Base-by-base conservation (phyloP, 73 alveolate species). In the Paraurostyla sp. region DNA sequence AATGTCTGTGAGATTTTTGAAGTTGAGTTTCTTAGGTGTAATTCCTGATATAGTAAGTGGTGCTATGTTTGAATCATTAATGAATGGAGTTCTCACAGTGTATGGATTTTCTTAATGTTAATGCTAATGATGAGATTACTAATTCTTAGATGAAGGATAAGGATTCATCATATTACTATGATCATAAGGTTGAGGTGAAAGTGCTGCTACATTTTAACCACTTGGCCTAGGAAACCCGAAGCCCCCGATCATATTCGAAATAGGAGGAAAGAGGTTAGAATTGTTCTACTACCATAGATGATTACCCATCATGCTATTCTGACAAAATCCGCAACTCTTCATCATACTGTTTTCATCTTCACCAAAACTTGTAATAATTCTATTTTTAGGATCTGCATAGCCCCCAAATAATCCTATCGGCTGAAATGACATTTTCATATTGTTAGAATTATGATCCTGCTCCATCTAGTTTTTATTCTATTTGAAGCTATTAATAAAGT, bases 291-390 rank as follows among this genome's bases (percentile, higher is more conserved):
- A 65, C 7, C 35, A 58, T 15, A 65, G 23, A 30, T 59, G 22
- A 59, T 65, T n/a, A n/a, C n/a, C n/a, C n/a, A n/a, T 65, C 82
- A 65, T 65, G 58, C 82, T 65, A 65, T 65, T 65, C 25, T 65
- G 41, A 40, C 82, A 56, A 40, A 65, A 65, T 2, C 41, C 38
- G 25, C 18, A 65, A 13, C n/a, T 65, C 13, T 40, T 33, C 82
- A 65, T 65, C 58, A 65, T 65, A 35, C 82, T 65, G 42, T 65
- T 65, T 27, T 59, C 76, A 32, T 65, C 82, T 3, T 65, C 82
- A 56, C 9, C 50, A 59, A 59, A 59, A 6, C 16, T 6, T 6
- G 9, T 11, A 6, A 27, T 59, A 1, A 27, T 23, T 15, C 16
- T 40, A 1, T 65, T 15, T 38, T 18, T 6, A 7, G 15, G 35